Conservation (phyloP, 768 basidiomycete species). For the Auriscalpium orientale region DNA sequence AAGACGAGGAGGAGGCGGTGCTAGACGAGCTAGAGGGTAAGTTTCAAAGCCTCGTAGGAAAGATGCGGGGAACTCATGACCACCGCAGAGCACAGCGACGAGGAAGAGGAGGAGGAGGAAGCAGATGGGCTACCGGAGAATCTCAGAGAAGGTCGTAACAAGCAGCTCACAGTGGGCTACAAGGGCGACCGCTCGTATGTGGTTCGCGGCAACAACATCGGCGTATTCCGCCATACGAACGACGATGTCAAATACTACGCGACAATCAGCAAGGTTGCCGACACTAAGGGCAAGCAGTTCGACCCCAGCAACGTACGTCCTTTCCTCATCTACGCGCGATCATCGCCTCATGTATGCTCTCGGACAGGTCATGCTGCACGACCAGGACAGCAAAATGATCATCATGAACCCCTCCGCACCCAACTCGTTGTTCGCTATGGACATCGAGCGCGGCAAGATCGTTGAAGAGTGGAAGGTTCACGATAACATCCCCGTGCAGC, state of each 20-base stretch:
- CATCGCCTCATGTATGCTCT: background rate
- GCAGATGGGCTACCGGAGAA: slow-evolving; percentile 12
- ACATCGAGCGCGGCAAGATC: slow-evolving; percentile 90
- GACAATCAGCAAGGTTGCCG: slow-evolving; percentile 77
- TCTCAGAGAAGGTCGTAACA: slow-evolving; percentile 65
- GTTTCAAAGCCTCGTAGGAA: slow-evolving; percentile 13
- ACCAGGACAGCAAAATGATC: slow-evolving; percentile 94
- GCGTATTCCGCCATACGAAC: slow-evolving; percentile 75
- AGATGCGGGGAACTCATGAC: background rate
- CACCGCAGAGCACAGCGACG: slow-evolving; percentile 8
- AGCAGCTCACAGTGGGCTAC: slow-evolving; percentile 89
- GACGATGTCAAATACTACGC: slow-evolving; percentile 77
- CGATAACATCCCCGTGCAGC: slow-evolving; percentile 76
- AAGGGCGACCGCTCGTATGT: slow-evolving; percentile 94
- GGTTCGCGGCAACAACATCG: slow-evolving; percentile 85
- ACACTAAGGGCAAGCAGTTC: slow-evolving; percentile 76
- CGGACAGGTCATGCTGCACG: slow-evolving; percentile 86
- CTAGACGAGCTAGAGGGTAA: slow-evolving; percentile 61
- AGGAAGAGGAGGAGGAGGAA: slow-evolving; percentile 21
- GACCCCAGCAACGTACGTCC: slow-evolving; percentile 71
- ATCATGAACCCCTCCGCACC: slow-evolving; percentile 78
- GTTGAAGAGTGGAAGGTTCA: slow-evolving; percentile 99
- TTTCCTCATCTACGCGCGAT: slow-evolving; percentile 1
- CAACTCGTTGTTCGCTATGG: slow-evolving; percentile 81
- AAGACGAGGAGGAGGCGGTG: slow-evolving; percentile 72